Evolutionary conservation across 225 moss, liverwort and hornwort species (phyloP), one percentile per base, ranked within the genome.

Genomic region (Polytrichum commune): DNA sequence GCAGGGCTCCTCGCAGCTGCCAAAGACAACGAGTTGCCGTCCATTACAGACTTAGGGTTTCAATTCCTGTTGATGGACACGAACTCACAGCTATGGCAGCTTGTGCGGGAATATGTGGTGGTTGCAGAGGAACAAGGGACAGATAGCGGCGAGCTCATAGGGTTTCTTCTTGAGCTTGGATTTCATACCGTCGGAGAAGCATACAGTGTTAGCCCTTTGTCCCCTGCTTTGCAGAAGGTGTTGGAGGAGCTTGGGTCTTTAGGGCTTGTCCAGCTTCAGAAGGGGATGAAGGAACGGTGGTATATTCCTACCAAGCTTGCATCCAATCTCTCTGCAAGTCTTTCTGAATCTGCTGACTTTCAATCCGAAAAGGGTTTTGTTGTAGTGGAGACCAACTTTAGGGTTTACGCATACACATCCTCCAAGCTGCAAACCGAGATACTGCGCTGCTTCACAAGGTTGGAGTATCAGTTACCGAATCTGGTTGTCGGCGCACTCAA

Each of bases 61-160:
- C 95, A 92, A 73, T 95, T 95, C 69, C 78, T 95, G 91, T 78
- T 95, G 82, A 89, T 90, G 90, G 92, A 95, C 75, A 95, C 90
- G 58, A 95, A 92, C 62, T 83, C 90, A 61, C 95, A 95, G 79
- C 84, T 95, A 69, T 95, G 95, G 95, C 92, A 90, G 72, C 92
- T 95, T 55, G 92, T 95, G 70, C 90, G 90, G 73, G 95, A 92
- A 63, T 95, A 92, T 79, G 92, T 95, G 56, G 83, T 86, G 20
- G 87, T 89, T 67, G 92, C 95, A 56, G 90, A 95, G 90, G 93
- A 92, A 64, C 88, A 85, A 76, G 94, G 88, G 67, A 86, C 92
- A 72, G 94, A 94, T 64, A 92, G 90, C 70, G 90, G 90, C 76
- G 90, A 95, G 76, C 90, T 95, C 56, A 92, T 95, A 70, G 89